Percentiles rank a stretch among this genome's conserved stretches.
Evolutionary conservation across 164 flowering plant species (phyloP).

Genomic region (Liquidambar formosana): DNA sequence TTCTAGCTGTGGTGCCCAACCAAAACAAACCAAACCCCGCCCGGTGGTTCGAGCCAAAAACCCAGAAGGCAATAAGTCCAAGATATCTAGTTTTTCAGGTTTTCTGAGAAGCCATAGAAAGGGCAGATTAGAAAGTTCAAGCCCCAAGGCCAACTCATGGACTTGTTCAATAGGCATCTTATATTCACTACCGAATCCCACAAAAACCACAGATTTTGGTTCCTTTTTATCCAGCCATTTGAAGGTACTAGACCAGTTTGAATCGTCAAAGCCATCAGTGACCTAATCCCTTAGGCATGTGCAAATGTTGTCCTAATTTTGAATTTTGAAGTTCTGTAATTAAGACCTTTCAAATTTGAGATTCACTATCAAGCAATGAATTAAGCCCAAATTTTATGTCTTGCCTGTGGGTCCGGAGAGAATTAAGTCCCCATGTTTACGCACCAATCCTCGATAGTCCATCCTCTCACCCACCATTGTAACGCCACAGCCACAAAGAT

Average conservation of each 20-base stretch:
- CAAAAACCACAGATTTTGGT: conserved; percentile 28
- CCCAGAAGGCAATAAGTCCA: conserved; percentile 13
- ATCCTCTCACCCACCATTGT: too few relatives aligned
- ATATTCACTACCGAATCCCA: conserved; percentile 43
- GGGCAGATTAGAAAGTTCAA: conserved; percentile 28
- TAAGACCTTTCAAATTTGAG: too few relatives aligned
- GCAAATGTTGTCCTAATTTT: too few relatives aligned
- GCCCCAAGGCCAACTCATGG: conserved; percentile 34
- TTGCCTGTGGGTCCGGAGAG: too few relatives aligned
- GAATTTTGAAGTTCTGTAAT: too few relatives aligned
- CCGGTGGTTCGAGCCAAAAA: conserved; percentile 11
- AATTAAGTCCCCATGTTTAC: too few relatives aligned
- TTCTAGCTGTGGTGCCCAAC: conserved; percentile 38
- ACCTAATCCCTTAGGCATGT: too few relatives aligned
- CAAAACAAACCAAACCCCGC: conserved; percentile 26
- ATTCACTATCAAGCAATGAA: too few relatives aligned
- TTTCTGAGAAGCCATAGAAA: conserved; percentile 41
- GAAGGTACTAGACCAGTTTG: conserved; percentile 15
- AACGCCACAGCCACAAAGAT: too few relatives aligned
- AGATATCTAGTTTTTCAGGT: conserved; percentile 11
- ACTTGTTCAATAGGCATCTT: conserved; percentile 29
- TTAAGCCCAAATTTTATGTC: too few relatives aligned
- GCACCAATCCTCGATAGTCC: too few relatives aligned
- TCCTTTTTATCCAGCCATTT: conserved; percentile 46
- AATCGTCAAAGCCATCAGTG: too few relatives aligned